These are phyloP conservation scores for Exsudoporus floridanus DNA, from an alignment of 1,284 basidiomycete genomes.

Conservation along the genomic window DNA sequence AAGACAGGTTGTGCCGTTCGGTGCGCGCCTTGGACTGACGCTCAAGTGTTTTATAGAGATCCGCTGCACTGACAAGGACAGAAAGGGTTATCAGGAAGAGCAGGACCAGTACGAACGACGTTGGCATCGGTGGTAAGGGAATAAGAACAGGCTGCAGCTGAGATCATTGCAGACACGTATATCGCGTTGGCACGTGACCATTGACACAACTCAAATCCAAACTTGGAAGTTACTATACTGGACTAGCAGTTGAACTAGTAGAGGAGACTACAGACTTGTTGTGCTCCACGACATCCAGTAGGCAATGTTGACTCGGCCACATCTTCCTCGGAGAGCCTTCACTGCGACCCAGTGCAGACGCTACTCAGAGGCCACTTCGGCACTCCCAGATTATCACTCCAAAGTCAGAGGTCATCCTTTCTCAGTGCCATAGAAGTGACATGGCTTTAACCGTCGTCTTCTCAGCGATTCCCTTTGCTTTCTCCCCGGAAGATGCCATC, in stretches of 20 bases:
- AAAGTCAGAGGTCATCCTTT: constrained; percentile 46
- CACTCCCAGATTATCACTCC: constrained; percentile 30
- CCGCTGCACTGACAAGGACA: constrained; percentile 55
- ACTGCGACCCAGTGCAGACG: constrained; percentile 5
- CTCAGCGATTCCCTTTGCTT: constrained; percentile 42
- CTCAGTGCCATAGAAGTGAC: constrained; percentile 1
- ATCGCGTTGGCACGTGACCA: constrained; percentile 28
- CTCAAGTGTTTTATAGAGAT: constrained; percentile 76
- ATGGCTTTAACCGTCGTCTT: constrained; percentile 12
- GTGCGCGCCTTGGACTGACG: constrained; percentile 52
- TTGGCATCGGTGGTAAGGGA: constrained; percentile 20
- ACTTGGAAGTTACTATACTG: too few species aligned
- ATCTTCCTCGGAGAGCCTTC: constrained; percentile 2
- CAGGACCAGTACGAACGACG: constrained; percentile 37
- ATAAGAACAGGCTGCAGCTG: neutral
- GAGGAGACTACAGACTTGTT: too few species aligned
- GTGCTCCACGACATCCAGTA: neutral
- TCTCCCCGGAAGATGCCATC: constrained; percentile 36
- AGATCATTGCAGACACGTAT: constrained; percentile 32
- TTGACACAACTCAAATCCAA: neutral
- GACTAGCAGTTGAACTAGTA: too few species aligned
- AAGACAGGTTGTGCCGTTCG: constrained; percentile 25
- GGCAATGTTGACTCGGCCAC: constrained; percentile 22
- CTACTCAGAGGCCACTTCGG: constrained; percentile 20
- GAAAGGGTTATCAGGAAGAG: constrained; percentile 45